phyloP scores from a whole-genome alignment of 306 rosid species.

The Aeschynomene evenia region DNA sequence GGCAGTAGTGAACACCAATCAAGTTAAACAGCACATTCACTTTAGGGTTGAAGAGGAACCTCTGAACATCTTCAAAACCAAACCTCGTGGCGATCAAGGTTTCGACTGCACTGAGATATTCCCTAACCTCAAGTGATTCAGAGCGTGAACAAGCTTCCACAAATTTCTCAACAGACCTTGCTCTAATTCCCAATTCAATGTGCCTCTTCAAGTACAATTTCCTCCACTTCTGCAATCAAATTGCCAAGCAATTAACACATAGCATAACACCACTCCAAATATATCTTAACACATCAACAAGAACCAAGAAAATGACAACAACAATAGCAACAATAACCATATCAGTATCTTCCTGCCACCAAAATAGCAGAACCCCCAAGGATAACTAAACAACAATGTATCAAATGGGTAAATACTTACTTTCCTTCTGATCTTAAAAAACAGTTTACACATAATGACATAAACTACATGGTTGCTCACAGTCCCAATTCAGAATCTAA shows the following conservation, averaged over 20 bases:
- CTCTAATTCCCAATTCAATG: constrained; percentile 51
- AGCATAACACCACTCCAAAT: not conserved
- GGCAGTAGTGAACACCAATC: constrained; percentile 73
- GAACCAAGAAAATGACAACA: not conserved
- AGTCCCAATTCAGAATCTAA: constrained; percentile 13
- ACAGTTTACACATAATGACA: too few species aligned
- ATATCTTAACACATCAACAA: not conserved
- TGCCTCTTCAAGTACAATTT: constrained; percentile 61
- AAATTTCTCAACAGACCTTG: constrained; percentile 41
- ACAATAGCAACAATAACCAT: not conserved
- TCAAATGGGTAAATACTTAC: too few species aligned
- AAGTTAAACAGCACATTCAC: constrained; percentile 59
- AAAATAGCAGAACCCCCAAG: not conserved
- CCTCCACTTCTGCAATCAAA: constrained; percentile 65
- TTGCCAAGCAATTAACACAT: constrained; percentile 14
- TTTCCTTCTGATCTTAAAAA: not conserved
- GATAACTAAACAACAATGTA: not conserved
- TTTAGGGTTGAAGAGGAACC: constrained; percentile 58
- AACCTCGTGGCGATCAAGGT: constrained; percentile 43
- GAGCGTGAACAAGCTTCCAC: constrained; percentile 46
- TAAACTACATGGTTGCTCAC: constrained; percentile 19
- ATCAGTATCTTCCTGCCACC: not conserved
- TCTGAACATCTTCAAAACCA: constrained; percentile 67
- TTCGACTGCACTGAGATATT: constrained; percentile 58
- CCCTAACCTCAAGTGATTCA: constrained; percentile 62